Conservation (phyloP, 1,284 basidiomycete genomes). For the Golubevia pallescens region DNA sequence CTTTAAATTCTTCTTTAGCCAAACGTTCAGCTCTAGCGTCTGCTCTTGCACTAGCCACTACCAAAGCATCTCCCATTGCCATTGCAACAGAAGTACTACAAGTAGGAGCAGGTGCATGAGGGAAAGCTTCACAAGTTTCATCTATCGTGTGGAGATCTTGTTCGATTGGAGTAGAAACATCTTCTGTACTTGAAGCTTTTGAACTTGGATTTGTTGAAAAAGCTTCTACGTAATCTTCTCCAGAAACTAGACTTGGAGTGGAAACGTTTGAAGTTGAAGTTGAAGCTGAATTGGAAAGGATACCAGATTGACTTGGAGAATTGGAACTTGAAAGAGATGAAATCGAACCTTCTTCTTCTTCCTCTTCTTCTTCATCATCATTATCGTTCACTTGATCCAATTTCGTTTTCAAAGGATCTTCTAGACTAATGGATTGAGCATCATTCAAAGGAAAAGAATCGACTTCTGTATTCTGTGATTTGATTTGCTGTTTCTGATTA, state of each 20-base stretch:
- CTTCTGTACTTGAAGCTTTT: neutral
- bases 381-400: conserved; percentile 50
- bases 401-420: no score
- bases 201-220: neutral
- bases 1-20: neutral
- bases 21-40: conserved; percentile 12
- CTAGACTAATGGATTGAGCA: neutral
- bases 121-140: conserved; percentile 42
- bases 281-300: neutral
- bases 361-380: conserved; percentile 19
- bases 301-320: conserved; percentile 9
- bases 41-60: conserved; percentile 44
- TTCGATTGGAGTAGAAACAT: neutral
- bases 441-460: neutral
- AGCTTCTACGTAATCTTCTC: conserved; percentile 2
- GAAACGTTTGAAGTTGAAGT: conserved; percentile 1
- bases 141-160: neutral
- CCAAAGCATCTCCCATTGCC: conserved; percentile 65
- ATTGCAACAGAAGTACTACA: conserved; percentile 64
- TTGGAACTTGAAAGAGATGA: conserved; percentile 10
- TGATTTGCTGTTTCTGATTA: neutral
- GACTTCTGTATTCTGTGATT: neutral
- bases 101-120: conserved; percentile 62
- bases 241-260: conserved; percentile 14
- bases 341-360: neutral